Conservation (phyloP, 2,329 filamentous ascomycete species). For the Exophiala calicioides region DNA sequence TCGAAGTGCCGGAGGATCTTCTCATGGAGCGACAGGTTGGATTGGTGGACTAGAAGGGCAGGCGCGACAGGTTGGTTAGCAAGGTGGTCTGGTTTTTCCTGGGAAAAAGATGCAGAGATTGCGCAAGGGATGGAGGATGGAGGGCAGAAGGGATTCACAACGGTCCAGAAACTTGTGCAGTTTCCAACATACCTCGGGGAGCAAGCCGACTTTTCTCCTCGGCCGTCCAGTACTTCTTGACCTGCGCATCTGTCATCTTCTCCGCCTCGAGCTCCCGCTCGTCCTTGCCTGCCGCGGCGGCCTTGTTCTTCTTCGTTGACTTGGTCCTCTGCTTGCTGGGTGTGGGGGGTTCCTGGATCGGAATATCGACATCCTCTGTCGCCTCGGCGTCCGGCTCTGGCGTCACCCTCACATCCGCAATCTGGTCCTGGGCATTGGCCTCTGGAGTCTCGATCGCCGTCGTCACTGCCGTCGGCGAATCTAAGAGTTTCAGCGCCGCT, state of each 20-base stretch:
- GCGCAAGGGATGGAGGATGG: not conserved
- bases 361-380: conserved; percentile 12
- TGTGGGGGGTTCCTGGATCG: conserved; percentile 15
- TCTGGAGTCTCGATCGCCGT: conserved; percentile 12
- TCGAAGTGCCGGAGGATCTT: conserved; percentile 92
- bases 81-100: not conserved
- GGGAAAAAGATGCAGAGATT: not conserved
- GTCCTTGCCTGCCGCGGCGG: conserved; percentile 34
- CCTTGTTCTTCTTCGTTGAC: conserved; percentile 17
- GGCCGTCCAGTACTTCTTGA: conserved; percentile 74
- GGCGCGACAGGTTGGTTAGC: not conserved
- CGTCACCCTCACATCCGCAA: conserved; percentile 20
- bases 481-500: conserved; percentile 39
- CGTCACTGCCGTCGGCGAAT: conserved; percentile 23
- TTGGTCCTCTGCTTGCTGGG: conserved; percentile 17
- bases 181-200: conserved; percentile 51
- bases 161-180: too few relatives aligned
- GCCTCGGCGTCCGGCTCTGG: conserved; percentile 13
- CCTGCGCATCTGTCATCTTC: conserved; percentile 65
- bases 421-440: conserved; percentile 8
- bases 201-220: conserved; percentile 70
- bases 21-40: conserved; percentile 70
- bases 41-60: conserved; percentile 67
- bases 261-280: conserved; percentile 52
- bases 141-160: not conserved